Base-by-base conservation (phyloP, 371 early-diverging fungal species). In the Massospora cicadina region DNA sequence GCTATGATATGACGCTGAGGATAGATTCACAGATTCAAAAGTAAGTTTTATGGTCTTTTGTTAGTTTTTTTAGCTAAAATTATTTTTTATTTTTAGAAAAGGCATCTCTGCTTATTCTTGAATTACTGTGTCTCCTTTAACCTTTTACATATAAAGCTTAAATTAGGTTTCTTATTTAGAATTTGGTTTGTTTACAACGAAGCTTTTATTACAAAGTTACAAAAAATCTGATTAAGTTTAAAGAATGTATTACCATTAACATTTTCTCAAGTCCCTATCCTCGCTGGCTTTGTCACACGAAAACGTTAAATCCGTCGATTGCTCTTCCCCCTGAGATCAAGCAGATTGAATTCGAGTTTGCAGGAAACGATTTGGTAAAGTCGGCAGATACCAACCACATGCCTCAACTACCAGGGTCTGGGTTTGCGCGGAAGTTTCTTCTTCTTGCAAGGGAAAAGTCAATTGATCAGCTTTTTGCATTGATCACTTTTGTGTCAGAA, bases 1-100 rank as follows among this genome's bases (percentile, higher is more conserved):
- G 83, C 64, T 77, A 81, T n/a, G 88, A 89, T 69, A 85, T 85
- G 0, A 73, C 81, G 26, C 71, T 79, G 28, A 75, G 87, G 12
- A 69, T 75, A 2, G 89, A 89, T 70, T 69, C 70, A 1, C 81
- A 85, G 66, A 75, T 88, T 59, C 76, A 76, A 31, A 71, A 80
- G 67, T 73, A 74, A 55, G 66, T 31, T 25, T 21, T 24, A 58
- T 25, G 24, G 29, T 55, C 0, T 58, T 63, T 5, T 43, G 43
- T 17, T 43, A 43, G 43, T 43, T 43, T 17, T 17, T 10, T 43
- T 5, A 43, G 43, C 17, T 43, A 10, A 43, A 43, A 10, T 43
- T 17, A 5, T 43, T 43, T 43, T 43, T 43, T 43, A 43, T 5
- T 17, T 43, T 17, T 43, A 43, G n/a, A n/a, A n/a, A n/a, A n/a